Conservation (phyloP, 352 stramenopile species). For the Phytophthora sp. region DNA sequence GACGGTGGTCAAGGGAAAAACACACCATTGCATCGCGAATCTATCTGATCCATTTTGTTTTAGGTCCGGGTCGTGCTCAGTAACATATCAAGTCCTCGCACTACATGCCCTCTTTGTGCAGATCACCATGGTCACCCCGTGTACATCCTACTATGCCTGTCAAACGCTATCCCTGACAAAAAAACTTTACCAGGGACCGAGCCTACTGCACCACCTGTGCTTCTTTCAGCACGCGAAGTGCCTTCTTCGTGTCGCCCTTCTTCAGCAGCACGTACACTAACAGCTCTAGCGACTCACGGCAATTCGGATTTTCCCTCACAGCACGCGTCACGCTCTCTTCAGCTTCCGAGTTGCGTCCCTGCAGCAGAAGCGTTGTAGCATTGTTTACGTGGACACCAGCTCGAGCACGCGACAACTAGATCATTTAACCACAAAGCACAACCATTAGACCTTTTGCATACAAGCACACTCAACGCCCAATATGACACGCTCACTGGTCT, state of each 20-base stretch:
- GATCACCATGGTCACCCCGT: conserved; percentile 14
- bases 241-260: conserved; percentile 91
- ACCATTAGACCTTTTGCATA: conserved; percentile 2
- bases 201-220: conserved; percentile 73
- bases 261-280: conserved; percentile 90
- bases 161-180: conserved; percentile 28
- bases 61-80: conserved; percentile 1
- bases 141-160: no score
- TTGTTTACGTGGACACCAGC: conserved; percentile 89
- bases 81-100: conserved; percentile 1
- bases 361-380: conserved; percentile 76
- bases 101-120: conserved; percentile 25
- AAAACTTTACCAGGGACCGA: conserved; percentile 1
- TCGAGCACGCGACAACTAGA: conserved; percentile 65
- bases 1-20: no score
- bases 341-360: conserved; percentile 72
- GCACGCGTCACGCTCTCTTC: conserved; percentile 87
- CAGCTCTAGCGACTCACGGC: conserved; percentile 82
- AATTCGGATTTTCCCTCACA: conserved; percentile 82
- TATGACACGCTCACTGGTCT: neutral
- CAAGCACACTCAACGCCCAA: neutral
- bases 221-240: conserved; percentile 86
- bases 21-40: conserved; percentile 21
- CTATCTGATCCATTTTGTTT: conserved; percentile 23
- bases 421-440: neutral